Conservation (phyloP, 306 rosid species). For the Ochetophila trinervis region DNA sequence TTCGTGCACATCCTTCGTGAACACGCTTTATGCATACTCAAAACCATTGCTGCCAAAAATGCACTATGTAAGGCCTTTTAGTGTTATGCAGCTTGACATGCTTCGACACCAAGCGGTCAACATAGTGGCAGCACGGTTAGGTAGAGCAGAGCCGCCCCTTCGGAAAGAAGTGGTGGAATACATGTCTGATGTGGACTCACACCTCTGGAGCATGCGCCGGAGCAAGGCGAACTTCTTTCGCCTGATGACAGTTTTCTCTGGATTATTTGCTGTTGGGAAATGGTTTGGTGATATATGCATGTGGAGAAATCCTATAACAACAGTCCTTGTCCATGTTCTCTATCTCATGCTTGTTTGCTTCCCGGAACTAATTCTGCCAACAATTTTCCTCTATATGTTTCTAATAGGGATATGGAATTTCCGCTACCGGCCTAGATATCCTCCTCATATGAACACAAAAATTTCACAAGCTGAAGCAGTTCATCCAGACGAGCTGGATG, state of each 20-base stretch:
- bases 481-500: constrained; percentile 53
- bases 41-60: constrained; percentile 49
- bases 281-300: constrained; percentile 48
- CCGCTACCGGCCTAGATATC: constrained; percentile 50
- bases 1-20: constrained; percentile 42
- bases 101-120: constrained; percentile 50
- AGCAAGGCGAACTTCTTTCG: constrained; percentile 49
- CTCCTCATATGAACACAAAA: constrained; percentile 53
- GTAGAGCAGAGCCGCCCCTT: constrained; percentile 51
- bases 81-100: constrained; percentile 42
- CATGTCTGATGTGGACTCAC: constrained; percentile 57
- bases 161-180: constrained; percentile 50
- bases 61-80: constrained; percentile 48
- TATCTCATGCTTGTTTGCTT: constrained; percentile 54
- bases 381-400: constrained; percentile 50
- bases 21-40: constrained; percentile 45
- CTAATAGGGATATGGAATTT: constrained; percentile 53
- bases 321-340: constrained; percentile 46
- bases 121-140: constrained; percentile 46
- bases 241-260: constrained; percentile 46
- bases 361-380: constrained; percentile 49
- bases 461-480: constrained; percentile 45
- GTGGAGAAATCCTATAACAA: constrained; percentile 53
- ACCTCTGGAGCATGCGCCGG: constrained; percentile 54
- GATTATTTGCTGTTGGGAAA: constrained; percentile 39